These are phyloP conservation scores for Gypsophila paniculata DNA, from an alignment of 179 eudicot species.

Conservation along the genomic window DNA sequence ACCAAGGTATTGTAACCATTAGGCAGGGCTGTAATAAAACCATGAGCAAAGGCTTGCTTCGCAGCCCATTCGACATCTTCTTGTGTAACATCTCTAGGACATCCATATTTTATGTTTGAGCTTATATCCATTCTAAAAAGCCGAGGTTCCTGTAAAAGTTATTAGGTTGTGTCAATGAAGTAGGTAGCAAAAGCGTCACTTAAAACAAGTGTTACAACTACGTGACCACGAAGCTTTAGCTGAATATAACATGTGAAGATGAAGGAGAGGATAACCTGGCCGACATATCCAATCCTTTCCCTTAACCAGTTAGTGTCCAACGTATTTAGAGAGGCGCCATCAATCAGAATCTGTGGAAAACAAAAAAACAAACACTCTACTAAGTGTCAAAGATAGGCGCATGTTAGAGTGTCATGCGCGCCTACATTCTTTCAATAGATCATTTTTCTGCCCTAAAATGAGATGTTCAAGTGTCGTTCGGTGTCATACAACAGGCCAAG, in stretches of 20 bases:
- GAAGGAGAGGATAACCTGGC: conserved; percentile 56
- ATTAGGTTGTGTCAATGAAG: conserved; percentile 11
- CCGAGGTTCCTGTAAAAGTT: conserved; percentile 68
- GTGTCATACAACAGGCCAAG: no score
- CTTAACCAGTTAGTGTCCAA: conserved; percentile 77
- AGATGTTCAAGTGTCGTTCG: background rate
- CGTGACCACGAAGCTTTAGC: background rate
- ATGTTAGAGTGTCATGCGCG: no score
- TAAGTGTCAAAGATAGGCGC: background rate
- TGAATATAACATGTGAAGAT: background rate
- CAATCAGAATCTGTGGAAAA: conserved; percentile 55
- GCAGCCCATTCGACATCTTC: conserved; percentile 95
- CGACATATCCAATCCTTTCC: conserved; percentile 88
- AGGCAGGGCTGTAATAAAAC: conserved; percentile 74
- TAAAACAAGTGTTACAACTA: conserved; percentile 27
- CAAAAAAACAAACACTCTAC: background rate
- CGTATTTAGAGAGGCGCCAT: conserved; percentile 66
- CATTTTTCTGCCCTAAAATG: background rate
- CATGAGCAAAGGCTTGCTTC: conserved; percentile 87
- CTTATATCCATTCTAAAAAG: conserved; percentile 83
- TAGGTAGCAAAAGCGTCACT: background rate
- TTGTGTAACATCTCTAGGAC: conserved; percentile 57
- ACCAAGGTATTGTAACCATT: conserved; percentile 81
- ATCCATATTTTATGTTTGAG: conserved; percentile 89
- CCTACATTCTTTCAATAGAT: no score